Percentiles rank a stretch among this genome's conserved stretches.
Conservation (phyloP, 805 yeast species). For the Metschnikowia borealis region DNA sequence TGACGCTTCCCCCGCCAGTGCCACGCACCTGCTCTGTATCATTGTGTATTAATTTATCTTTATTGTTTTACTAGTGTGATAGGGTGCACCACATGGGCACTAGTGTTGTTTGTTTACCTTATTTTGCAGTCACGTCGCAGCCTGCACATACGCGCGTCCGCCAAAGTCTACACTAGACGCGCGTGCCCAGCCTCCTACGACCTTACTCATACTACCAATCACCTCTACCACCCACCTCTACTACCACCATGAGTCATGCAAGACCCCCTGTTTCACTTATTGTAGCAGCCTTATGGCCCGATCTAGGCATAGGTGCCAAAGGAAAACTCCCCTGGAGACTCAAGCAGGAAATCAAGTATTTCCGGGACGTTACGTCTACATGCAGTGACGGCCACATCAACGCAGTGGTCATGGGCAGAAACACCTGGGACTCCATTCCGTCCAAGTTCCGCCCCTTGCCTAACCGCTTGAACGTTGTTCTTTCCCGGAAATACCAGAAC, state of each 20-base stretch:
- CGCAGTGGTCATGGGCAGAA: conserved; percentile 93
- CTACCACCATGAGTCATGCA: conserved; percentile 3
- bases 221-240: background rate
- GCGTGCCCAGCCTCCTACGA: background rate
- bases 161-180: background rate
- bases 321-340: conserved; percentile 88
- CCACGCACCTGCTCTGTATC: background rate
- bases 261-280: conserved; percentile 44
- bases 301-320: conserved; percentile 76
- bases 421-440: conserved; percentile 95
- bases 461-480: conserved; percentile 67
- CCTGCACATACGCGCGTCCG: conserved; percentile 5
- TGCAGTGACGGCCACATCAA: conserved; percentile 41
- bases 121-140: conserved; percentile 3
- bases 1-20: background rate
- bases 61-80: background rate
- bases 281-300: conserved; percentile 83
- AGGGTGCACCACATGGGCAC: too few relatives aligned
- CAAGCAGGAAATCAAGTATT: conserved; percentile 79
- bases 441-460: conserved; percentile 76
- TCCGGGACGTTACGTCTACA: conserved; percentile 64
- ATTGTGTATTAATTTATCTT: conserved; percentile 3
- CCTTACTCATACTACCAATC: too few relatives aligned
- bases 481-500: conserved; percentile 48
- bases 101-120: background rate